Base-by-base conservation (phyloP, 1,284 basidiomycete species). In the Sanghuangporus sanghuang region DNA sequence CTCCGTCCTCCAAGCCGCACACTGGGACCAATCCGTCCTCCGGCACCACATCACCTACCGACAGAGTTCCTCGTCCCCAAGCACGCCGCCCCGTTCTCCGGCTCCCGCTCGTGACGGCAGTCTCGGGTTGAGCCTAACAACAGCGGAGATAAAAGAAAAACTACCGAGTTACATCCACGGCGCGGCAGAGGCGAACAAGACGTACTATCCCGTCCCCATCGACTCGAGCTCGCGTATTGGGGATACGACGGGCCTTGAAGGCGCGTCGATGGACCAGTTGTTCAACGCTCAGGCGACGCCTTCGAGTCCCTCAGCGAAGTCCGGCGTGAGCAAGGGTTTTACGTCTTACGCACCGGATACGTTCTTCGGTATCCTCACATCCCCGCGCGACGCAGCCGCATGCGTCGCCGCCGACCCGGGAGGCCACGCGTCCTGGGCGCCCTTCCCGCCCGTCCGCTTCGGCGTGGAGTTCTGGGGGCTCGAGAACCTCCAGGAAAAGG, bases 391-490 rank as follows among this genome's bases (percentile, higher is more conserved):
- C 7, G 55, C 50, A 0, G 66, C 74, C 3, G 73, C 76, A 36
- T 82, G 81, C 66, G 70, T 79, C 40, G 71, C 76, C 21, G 72
- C 71, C 9, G 81, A 82, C 67, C 66, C 76, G 2, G 73, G 69
- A 11, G 80, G 81, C 14, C 79, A 77, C 61, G 72, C 71, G 11
- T 79, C 79, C 44, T 89, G 84, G 85, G 80, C 85, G 0, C 76
- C 81, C 8, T 84, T 85, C 69, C 85, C 93, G 57, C 93, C 93
- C 0, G 89, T 82, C 74, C 83, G 92, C 32, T 92, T 96, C 71
- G 85, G 86, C 5, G 92, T 94, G 56, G 95, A 97, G 74, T 96
- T 96, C 73, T 96, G 92, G 87, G 90, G 92, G 68, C 82, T 95
- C 32, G 90, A 92, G 68, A 78, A 81, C 55, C 80, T 97, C 53